Conservation (phyloP, 371 early-diverging fungal genomes). For the Mucor piriformis region DNA sequence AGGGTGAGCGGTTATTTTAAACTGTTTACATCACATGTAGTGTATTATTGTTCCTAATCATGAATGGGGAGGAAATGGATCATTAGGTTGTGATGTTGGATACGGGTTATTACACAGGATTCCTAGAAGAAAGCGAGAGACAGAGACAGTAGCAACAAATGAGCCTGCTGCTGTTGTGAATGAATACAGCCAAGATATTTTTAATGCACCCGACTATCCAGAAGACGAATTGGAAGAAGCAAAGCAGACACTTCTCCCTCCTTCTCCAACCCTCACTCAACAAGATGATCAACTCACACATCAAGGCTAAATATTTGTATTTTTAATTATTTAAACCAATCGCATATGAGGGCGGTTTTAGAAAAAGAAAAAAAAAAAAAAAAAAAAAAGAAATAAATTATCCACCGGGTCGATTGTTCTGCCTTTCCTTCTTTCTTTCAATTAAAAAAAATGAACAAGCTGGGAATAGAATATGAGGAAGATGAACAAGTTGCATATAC, state of each 20-base stretch:
- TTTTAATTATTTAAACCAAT: neutral
- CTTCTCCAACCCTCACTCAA: conserved; percentile 8
- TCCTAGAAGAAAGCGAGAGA: conserved; percentile 24
- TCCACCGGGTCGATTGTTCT: conserved; percentile 4
- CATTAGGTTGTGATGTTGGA: conserved; percentile 72
- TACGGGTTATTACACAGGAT: conserved; percentile 53
- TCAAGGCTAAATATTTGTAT: neutral
- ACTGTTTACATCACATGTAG: conserved; percentile 16
- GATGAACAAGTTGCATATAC: conserved; percentile 10
- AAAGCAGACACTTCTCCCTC: conserved; percentile 16
- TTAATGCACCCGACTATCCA: conserved; percentile 22
- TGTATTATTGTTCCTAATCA: conserved; percentile 70
- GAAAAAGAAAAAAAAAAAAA: no score
- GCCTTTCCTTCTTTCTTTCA: neutral
- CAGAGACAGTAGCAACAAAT: neutral
- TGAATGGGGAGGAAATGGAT: conserved; percentile 74
- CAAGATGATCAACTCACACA: neutral
- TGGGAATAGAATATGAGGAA: conserved; percentile 7
- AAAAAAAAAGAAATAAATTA: conserved; percentile 5
- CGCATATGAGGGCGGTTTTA: no score
- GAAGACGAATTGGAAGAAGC: conserved; percentile 12
- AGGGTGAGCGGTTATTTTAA: no score
- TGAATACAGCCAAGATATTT: conserved; percentile 29
- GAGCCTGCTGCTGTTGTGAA: neutral
- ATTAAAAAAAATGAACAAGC: neutral